phyloP scores from a whole-genome alignment of 805 yeast species.

The Saitoella complicata region DNA sequence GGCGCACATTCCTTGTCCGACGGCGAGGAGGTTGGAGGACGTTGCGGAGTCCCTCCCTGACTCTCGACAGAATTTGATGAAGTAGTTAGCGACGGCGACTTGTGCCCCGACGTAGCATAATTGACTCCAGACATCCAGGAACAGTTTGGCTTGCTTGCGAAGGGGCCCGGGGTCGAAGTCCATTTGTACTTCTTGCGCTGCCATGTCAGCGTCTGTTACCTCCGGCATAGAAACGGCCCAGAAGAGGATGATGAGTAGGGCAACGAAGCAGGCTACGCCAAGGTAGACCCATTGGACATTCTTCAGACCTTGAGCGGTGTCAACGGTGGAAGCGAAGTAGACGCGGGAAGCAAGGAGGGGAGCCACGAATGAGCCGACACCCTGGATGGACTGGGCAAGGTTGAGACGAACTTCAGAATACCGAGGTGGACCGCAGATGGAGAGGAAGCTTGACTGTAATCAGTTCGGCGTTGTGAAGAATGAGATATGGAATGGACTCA shows the following conservation, averaged over 20 bases:
- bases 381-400: conserved; percentile 2
- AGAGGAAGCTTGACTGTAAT: neutral
- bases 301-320: neutral
- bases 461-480: no score
- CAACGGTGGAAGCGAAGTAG: neutral
- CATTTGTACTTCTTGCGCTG: no score
- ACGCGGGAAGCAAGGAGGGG: conserved; percentile 1
- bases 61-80: no score
- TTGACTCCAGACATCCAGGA: no score
- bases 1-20: no score
- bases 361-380: neutral
- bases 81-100: no score
- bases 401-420: conserved; percentile 1
- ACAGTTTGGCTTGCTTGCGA: no score
- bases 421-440: conserved; percentile 1
- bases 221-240: neutral
- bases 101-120: no score
- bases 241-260: neutral
- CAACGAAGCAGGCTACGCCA: conserved; percentile 1
- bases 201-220: conserved; percentile 1
- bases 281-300: conserved; percentile 2
- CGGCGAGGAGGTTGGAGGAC: no score
- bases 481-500: neutral
- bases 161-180: no score
- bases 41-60: no score